phyloP scores from a whole-genome alignment of 2,329 filamentous ascomycete species.

The Chaetomiaceae sp. region DNA sequence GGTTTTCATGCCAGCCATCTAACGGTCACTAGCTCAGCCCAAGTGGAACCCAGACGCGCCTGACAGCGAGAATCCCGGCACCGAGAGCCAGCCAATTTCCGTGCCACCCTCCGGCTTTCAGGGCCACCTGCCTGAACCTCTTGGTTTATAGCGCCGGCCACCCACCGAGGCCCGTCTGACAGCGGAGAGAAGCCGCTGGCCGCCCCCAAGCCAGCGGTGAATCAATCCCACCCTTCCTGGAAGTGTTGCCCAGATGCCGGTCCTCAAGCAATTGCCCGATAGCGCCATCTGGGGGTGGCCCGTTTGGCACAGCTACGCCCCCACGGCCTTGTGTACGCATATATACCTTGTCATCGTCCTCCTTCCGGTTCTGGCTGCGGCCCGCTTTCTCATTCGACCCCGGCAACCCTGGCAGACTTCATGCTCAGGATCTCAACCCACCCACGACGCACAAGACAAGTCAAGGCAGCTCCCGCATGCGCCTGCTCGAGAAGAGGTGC shows the following conservation, averaged over 20 bases:
- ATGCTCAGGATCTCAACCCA: neutral
- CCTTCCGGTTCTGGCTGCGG: conserved; percentile 32
- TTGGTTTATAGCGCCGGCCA: conserved; percentile 19
- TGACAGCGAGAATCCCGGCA: neutral
- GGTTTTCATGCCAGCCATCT: conserved; percentile 4
- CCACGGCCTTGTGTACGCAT: conserved; percentile 18
- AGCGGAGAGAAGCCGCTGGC: conserved; percentile 11
- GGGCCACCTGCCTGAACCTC: conserved; percentile 14
- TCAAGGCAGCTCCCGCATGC: conserved; percentile 1
- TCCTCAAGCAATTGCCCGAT: conserved; percentile 30
- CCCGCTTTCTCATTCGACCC: conserved; percentile 12
- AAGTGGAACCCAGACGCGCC: conserved; percentile 5
- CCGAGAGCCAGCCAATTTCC: conserved; percentile 11
- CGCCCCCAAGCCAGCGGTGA: conserved; percentile 17
- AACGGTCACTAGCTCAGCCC: conserved; percentile 3
- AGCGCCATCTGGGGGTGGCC: conserved; percentile 26
- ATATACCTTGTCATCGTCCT: conserved; percentile 28
- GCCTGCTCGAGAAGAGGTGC: neutral
- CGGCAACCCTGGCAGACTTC: neutral
- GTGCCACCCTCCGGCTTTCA: conserved; percentile 16
- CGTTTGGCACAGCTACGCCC: conserved; percentile 23
- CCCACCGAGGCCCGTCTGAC: conserved; percentile 17
- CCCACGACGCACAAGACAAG: conserved; percentile 6
- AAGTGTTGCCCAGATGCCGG: conserved; percentile 34
- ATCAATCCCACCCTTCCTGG: conserved; percentile 20